These are phyloP conservation scores for Elongisporangium anandrum DNA, from an alignment of 352 stramenopile genomes.

Conservation along the genomic window DNA sequence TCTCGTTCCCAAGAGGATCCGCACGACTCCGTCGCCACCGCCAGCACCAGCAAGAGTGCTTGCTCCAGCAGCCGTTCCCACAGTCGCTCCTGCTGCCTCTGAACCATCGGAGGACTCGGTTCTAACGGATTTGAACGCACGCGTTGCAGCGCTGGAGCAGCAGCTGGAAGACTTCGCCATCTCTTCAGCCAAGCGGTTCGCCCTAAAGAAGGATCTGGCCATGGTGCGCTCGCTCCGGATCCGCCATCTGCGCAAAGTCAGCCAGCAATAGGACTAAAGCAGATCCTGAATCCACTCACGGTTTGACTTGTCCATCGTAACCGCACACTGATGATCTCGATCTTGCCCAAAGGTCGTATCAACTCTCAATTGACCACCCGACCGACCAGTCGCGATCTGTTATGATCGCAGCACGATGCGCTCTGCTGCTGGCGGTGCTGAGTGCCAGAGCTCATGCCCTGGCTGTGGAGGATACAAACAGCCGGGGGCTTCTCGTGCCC, in stretches of 20 bases:
- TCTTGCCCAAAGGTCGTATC: background rate
- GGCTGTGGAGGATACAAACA: too few species aligned
- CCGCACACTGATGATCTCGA: too few species aligned
- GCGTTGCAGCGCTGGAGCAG: slow-evolving; percentile 43
- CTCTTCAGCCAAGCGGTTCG: slow-evolving; percentile 61
- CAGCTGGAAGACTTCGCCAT: slow-evolving; percentile 66
- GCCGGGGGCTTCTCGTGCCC: too few species aligned
- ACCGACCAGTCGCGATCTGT: background rate
- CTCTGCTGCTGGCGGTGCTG: too few species aligned
- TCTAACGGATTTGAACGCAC: slow-evolving; percentile 29
- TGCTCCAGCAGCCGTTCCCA: background rate
- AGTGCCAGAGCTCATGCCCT: too few species aligned
- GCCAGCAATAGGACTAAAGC: slow-evolving; percentile 17
- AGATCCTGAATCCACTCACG: background rate
- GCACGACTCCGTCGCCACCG: slow-evolving; percentile 13
- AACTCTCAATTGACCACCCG: slow-evolving; percentile 4
- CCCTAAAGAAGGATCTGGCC: slow-evolving; percentile 77
- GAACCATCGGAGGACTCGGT: slow-evolving; percentile 13
- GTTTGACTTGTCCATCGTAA: too few species aligned
- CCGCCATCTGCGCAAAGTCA: slow-evolving; percentile 41
- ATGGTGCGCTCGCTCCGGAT: slow-evolving; percentile 69
- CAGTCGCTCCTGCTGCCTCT: background rate
- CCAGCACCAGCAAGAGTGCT: slow-evolving; percentile 2
- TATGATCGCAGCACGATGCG: too few species aligned
- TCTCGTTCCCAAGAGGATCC: slow-evolving; percentile 24